Percentiles rank a stretch among this genome's conserved stretches.
Conservation (phyloP, 805 yeast species). For the Barnettozyma pratensis region DNA sequence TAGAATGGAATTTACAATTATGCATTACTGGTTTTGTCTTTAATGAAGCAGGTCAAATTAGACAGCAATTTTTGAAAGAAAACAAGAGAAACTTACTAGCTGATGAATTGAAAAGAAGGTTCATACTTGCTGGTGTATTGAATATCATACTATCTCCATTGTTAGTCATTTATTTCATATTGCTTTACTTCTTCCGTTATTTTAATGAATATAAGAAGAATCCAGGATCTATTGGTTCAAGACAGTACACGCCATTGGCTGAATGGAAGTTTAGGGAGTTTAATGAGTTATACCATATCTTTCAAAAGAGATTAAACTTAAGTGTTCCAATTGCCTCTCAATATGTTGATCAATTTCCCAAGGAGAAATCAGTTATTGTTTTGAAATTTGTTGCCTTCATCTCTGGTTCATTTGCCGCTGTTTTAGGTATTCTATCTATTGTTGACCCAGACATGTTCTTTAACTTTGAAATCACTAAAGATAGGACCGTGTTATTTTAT, state of each 20-base stretch:
- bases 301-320: conserved; percentile 69
- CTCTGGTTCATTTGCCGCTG: conserved; percentile 85
- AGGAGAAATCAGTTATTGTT: conserved; percentile 55
- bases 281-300: conserved; percentile 88
- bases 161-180: conserved; percentile 72
- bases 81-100: conserved; percentile 61
- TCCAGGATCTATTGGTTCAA: conserved; percentile 73
- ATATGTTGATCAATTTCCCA: conserved; percentile 89
- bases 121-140: conserved; percentile 81
- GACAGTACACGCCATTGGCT: conserved; percentile 92
- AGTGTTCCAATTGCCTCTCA: conserved; percentile 76
- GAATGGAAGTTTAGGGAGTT: conserved; percentile 94
- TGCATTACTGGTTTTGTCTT: conserved; percentile 86
- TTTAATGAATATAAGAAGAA: conserved; percentile 89
- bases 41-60: conserved; percentile 76
- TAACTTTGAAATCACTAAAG: conserved; percentile 81
- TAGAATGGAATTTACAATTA: conserved; percentile 91
- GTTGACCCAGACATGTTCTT: conserved; percentile 89
- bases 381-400: conserved; percentile 65
- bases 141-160: conserved; percentile 83
- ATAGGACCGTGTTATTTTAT: conserved; percentile 78
- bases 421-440: conserved; percentile 68
- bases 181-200: conserved; percentile 82
- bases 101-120: conserved; percentile 68
- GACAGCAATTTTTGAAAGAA: conserved; percentile 65